phyloP scores from a whole-genome alignment of 129 eudicot genomes.

The Deinandra increscens region DNA sequence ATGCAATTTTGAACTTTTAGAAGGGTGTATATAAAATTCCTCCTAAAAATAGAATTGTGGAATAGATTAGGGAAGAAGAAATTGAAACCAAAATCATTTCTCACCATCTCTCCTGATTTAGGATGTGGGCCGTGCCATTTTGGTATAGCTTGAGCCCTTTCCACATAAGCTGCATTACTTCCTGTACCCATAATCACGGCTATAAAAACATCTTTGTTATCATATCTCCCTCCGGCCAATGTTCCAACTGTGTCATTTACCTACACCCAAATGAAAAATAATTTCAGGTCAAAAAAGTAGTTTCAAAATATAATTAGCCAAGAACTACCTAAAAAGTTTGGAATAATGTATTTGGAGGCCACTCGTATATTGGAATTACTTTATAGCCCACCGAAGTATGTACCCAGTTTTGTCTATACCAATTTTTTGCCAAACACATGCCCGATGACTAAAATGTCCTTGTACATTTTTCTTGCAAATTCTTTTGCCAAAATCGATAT shows the following conservation, averaged over 20 bases:
- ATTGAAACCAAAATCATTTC: background rate
- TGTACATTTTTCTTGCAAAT: too few relatives aligned
- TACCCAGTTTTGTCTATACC: background rate
- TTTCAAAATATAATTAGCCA: background rate
- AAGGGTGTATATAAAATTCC: too few relatives aligned
- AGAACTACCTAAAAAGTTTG: background rate
- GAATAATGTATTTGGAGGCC: background rate
- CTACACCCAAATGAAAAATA: constrained; percentile 33
- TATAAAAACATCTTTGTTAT: constrained; percentile 50
- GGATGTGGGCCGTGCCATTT: constrained; percentile 90
- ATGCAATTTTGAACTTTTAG: too few relatives aligned
- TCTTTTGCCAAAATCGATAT: background rate
- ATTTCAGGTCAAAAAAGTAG: background rate
- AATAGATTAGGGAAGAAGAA: too few relatives aligned
- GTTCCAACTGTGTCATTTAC: constrained; percentile 96
- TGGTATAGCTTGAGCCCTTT: constrained; percentile 79
- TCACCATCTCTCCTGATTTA: constrained; percentile 88
- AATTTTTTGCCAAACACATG: background rate
- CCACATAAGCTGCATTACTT: constrained; percentile 92
- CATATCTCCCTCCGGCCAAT: constrained; percentile 83
- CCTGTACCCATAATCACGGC: constrained; percentile 97
- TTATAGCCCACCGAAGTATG: background rate
- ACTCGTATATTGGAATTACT: background rate
- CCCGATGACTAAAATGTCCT: background rate
- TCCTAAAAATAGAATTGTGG: too few relatives aligned